A percentile compares a stretch with the other conserved stretches of the same genome.
Evolutionary conservation across 495 filamentous ascomycete genomes (phyloP).

Genomic region (Aspergillus asperescens): DNA sequence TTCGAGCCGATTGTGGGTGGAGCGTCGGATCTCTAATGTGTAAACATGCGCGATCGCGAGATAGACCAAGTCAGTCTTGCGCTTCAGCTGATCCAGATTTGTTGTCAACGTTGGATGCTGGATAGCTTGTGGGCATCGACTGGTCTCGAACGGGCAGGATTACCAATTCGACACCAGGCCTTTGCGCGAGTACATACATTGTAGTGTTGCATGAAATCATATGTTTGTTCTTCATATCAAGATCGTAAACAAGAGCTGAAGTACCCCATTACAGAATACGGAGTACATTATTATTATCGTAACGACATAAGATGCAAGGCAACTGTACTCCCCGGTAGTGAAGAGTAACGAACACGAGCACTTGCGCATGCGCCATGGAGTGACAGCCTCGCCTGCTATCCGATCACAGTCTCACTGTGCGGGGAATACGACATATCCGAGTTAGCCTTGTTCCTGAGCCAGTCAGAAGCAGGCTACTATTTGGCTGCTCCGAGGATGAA

Average conservation of each 20-base stretch:
- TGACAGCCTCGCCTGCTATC: slow-evolving; percentile 1
- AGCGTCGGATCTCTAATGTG: not conserved
- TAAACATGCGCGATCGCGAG: too few relatives aligned
- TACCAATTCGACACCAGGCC: not conserved
- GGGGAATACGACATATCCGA: slow-evolving; percentile 11
- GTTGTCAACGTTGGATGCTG: not conserved
- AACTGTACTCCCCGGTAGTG: too few relatives aligned
- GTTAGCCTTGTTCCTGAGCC: slow-evolving; percentile 1
- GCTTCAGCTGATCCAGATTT: not conserved
- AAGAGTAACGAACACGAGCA: not conserved
- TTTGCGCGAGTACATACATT: not conserved
- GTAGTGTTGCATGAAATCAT: not conserved
- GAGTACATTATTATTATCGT: too few relatives aligned
- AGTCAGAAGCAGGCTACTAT: not conserved
- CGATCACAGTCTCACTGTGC: slow-evolving; percentile 10
- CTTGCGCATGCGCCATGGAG: not conserved
- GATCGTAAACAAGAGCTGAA: not conserved
- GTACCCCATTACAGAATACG: too few relatives aligned
- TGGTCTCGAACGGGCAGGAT: not conserved
- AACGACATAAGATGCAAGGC: too few relatives aligned
- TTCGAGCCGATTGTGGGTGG: not conserved
- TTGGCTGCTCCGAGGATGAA: not conserved
- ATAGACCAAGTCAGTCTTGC: not conserved
- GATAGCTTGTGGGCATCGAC: not conserved
- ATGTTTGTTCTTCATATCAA: not conserved